A percentile compares a stretch with the other conserved stretches of the same genome.
Conservation (phyloP, 768 basidiomycete genomes). For the Mycena rosella region DNA sequence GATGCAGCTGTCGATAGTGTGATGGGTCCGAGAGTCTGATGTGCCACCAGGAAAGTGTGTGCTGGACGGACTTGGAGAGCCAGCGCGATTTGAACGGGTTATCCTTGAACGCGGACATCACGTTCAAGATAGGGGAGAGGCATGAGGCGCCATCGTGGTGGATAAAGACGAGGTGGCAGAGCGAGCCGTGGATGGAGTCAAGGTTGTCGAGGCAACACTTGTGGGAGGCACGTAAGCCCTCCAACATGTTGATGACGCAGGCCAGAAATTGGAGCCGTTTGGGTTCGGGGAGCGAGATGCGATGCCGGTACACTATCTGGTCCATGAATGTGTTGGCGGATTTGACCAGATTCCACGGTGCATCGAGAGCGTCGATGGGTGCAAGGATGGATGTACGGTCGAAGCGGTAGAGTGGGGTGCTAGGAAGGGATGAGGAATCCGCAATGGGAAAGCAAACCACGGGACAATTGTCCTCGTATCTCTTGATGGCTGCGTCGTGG, state of each 20-base stretch:
- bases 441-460: background rate
- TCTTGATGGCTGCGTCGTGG: background rate
- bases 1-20: background rate
- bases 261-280: constrained; percentile 43
- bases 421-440: too few species aligned
- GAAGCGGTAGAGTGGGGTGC: constrained; percentile 1
- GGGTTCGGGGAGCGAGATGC: constrained; percentile 41
- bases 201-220: background rate
- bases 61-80: background rate
- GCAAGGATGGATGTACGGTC: constrained; percentile 24
- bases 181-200: background rate
- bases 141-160: background rate
- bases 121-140: constrained; percentile 1
- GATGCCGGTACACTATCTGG: constrained; percentile 34
- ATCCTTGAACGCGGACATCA: background rate
- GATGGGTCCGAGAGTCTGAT: background rate
- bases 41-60: constrained; percentile 5
- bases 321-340: constrained; percentile 39
- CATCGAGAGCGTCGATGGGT: constrained; percentile 28
- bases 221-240: background rate
- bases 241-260: background rate
- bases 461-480: constrained; percentile 34
- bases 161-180: constrained; percentile 14
- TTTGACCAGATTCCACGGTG: constrained; percentile 43
- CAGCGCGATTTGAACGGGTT: background rate